These are phyloP conservation scores for Wickerhamiella slavikovae DNA, from an alignment of 805 yeast species.

Conservation along the genomic window DNA sequence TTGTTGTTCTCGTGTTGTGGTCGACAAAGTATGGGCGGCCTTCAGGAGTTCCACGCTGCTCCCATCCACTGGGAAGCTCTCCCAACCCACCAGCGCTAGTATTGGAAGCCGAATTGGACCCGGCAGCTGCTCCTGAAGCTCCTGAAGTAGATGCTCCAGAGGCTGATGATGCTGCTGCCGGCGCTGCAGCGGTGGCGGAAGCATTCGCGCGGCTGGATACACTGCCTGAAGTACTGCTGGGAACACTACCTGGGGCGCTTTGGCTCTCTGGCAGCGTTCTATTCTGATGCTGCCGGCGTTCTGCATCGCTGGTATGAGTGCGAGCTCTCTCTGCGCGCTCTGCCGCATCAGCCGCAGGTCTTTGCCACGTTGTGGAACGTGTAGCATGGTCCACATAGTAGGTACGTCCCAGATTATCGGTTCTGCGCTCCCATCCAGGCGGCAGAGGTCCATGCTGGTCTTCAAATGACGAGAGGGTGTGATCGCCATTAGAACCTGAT, in stretches of 20 bases:
- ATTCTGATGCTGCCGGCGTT: conserved; percentile 75
- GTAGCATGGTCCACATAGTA: conserved; percentile 97
- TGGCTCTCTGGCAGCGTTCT: conserved; percentile 65
- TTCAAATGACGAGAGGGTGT: conserved; percentile 83
- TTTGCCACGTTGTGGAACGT: conserved; percentile 96
- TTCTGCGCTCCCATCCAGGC: conserved; percentile 97
- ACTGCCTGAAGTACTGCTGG: background rate
- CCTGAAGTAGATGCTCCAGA: conserved; percentile 25
- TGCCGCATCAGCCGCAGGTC: conserved; percentile 66
- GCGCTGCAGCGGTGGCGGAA: background rate
- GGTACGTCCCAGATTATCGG: conserved; percentile 92
- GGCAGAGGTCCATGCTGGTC: conserved; percentile 94
- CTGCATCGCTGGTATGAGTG: conserved; percentile 58
- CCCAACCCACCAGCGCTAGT: conserved; percentile 94
- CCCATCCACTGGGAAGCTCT: conserved; percentile 98
- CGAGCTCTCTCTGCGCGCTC: conserved; percentile 43
- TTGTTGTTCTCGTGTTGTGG: conserved; percentile 97
- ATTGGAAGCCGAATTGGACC: background rate
- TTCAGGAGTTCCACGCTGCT: conserved; percentile 91
- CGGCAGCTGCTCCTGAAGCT: conserved; percentile 11
- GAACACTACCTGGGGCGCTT: conserved; percentile 9
- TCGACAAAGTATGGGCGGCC: conserved; percentile 97
- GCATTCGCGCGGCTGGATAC: conserved; percentile 1
- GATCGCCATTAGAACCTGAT: conserved; percentile 11
- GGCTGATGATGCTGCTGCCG: conserved; percentile 25